phyloP scores from a whole-genome alignment of 83 land plant genomes.

The Picea mariana region DNA sequence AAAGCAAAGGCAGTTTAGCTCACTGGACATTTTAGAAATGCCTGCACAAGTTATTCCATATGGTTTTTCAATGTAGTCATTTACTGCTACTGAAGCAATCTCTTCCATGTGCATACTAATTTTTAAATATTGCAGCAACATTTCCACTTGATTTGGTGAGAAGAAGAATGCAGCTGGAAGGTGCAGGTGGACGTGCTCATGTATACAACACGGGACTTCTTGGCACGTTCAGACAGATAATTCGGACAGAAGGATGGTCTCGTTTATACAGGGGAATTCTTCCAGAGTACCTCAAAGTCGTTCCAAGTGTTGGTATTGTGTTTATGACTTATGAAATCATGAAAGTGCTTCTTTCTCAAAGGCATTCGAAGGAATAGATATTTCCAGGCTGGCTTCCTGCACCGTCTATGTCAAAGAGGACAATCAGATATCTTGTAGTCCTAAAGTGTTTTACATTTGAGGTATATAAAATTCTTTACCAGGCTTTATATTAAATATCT shows the following conservation, averaged over 20 bases:
- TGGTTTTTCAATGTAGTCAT: background rate
- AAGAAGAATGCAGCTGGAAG: conserved; percentile 87
- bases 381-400: background rate
- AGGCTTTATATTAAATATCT: too few relatives aligned
- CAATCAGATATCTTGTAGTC: too few relatives aligned
- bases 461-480: too few relatives aligned
- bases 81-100: background rate
- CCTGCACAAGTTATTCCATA: background rate
- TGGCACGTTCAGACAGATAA: conserved; percentile 66
- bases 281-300: conserved; percentile 89
- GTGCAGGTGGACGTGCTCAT: conserved; percentile 78
- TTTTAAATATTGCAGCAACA: conserved; percentile 43
- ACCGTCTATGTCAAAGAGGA: too few relatives aligned
- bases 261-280: conserved; percentile 86
- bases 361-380: conserved; percentile 13
- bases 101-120: background rate
- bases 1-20: background rate
- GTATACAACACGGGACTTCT: conserved; percentile 69
- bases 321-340: conserved; percentile 88
- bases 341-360: conserved; percentile 40
- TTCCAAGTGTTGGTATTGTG: conserved; percentile 85
- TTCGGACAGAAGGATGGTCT: conserved; percentile 56
- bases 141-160: conserved; percentile 93
- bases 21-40: background rate
- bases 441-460: too few relatives aligned